Evolutionary conservation across 2,329 filamentous ascomycete genomes (phyloP), one percentile per base, ranked within the genome.

Genomic region (Calonectria hongkongensis): DNA sequence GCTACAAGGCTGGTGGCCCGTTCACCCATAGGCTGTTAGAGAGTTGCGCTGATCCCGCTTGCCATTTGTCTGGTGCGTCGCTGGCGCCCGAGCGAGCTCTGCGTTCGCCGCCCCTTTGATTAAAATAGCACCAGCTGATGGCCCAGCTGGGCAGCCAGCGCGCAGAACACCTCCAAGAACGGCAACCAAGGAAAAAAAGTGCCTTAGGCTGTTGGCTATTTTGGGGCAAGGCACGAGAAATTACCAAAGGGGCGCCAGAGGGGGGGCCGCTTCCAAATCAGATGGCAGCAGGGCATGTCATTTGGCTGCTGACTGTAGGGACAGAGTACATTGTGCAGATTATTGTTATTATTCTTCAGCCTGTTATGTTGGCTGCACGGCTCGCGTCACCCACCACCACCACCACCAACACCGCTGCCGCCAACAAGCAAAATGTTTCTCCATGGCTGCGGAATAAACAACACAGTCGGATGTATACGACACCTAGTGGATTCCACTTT

Each of bases 1-100:
- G 54, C 54, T 30, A 41, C 54, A 60, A 39, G 54, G 54, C 54
- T 60, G 58, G 58, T 63, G 58, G 58, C 41, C 58, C 58, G 58
- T 47, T 47, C 58, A 41, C 58, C 15, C 36, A 45, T 63, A 63
- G 58, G 58, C 58, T 27, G 58, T 63, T 63, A 47, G 21, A 63
- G 41, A 21, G 21, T 41, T 63, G 33, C 41, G 58, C 28, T 63
- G 58, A 63, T 63, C 58, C 41, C 39, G 39, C 12, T 36, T 47
- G 58, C 39, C 58, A 43, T 63, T 43, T 63, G 58, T 33, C 18
- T 62, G 27, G 16, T 47, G 41, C 41, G 25, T 28, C 39, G 58
- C 58, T 63, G 15, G 54, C 54, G 54, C 54, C 54, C 54, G 21
- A 21, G 36, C 54, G 54, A 60, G 36, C 54, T 60, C 36, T 41